Conservation (phyloP, 257 asterid genomes). For the Misopates orontium region DNA sequence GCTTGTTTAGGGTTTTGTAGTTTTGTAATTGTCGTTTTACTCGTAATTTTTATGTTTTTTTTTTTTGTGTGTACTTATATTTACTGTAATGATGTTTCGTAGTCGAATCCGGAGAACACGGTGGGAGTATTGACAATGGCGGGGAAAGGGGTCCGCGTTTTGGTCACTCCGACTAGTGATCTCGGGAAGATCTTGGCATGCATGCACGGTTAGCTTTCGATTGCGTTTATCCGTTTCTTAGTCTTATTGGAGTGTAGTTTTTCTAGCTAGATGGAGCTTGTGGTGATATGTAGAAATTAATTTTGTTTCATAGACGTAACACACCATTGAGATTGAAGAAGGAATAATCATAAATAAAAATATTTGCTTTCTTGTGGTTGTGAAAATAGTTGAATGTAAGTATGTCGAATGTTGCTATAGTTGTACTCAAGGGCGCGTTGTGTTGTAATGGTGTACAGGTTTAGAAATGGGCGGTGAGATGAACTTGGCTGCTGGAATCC, state of each 20-base stretch:
- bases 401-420: conserved; percentile 3
- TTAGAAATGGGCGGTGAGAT: conserved; percentile 89
- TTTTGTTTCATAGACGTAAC: neutral
- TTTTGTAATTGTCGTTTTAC: neutral
- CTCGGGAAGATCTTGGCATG: conserved; percentile 98
- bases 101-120: conserved; percentile 97
- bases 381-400: neutral
- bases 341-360: neutral
- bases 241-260: neutral
- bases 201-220: conserved; percentile 81
- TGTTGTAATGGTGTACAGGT: conserved; percentile 44
- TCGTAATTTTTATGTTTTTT: neutral
- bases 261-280: neutral
- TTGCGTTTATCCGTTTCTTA: neutral
- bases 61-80: neutral
- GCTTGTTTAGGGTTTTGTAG: conserved; percentile 24
- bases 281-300: neutral
- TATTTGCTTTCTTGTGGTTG: neutral
- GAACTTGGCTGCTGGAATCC: conserved; percentile 95
- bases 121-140: conserved; percentile 98
- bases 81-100: neutral
- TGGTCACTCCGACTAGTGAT: conserved; percentile 96
- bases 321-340: neutral
- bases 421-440: neutral
- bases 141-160: conserved; percentile 91